Evolutionary conservation across 495 filamentous ascomycete genomes (phyloP).

Genomic region (Chaetomium cochliodes): DNA sequence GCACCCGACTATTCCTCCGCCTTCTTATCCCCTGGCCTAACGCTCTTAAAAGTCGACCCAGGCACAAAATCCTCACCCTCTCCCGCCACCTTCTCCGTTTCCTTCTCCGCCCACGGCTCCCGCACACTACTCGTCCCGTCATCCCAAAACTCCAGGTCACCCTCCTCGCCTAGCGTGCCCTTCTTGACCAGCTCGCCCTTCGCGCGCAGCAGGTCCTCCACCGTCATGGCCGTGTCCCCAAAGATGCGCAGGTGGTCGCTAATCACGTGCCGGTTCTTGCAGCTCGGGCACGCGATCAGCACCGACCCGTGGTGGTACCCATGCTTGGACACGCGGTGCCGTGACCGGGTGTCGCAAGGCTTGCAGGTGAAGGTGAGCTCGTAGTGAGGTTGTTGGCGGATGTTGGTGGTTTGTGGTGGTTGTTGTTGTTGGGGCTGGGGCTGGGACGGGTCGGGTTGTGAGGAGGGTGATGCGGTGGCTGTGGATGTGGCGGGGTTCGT

Average conservation of each 20-base stretch:
- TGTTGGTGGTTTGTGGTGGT: conserved; percentile 16
- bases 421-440: conserved; percentile 9
- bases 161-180: conserved; percentile 51
- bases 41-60: conserved; percentile 34
- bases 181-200: conserved; percentile 64
- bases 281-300: conserved; percentile 80
- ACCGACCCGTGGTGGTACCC: conserved; percentile 89
- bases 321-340: conserved; percentile 81
- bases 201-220: conserved; percentile 70
- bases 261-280: conserved; percentile 84
- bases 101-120: conserved; percentile 12
- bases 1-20: neutral
- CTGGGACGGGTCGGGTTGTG: neutral
- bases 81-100: conserved; percentile 16
- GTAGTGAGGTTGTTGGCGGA: conserved; percentile 53
- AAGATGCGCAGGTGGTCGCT: conserved; percentile 84
- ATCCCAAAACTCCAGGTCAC: conserved; percentile 68
- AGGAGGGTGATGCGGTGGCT: neutral
- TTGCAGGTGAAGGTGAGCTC: conserved; percentile 88
- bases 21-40: conserved; percentile 18
- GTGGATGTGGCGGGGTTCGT: conserved; percentile 10
- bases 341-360: conserved; percentile 71
- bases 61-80: conserved; percentile 23
- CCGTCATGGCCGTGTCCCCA: conserved; percentile 59
- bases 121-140: conserved; percentile 49